Base-by-base conservation (phyloP, 805 yeast genomes). In the Deakozyma indianensis region DNA sequence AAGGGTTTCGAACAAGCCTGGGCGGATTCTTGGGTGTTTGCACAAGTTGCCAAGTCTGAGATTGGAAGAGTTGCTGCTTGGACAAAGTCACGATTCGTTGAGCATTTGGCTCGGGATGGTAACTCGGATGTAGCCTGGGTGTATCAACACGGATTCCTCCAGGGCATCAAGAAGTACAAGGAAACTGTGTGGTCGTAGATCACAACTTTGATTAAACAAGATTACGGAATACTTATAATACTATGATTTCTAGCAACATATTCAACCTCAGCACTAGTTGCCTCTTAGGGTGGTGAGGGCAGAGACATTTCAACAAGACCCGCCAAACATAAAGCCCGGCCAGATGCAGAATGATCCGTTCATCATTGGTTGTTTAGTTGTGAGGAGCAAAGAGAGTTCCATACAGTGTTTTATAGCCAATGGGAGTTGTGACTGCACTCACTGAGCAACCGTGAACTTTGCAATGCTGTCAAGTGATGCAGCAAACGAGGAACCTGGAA, bases 71-170 rank as follows among this genome's bases (percentile, higher is more conserved):
- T 70, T 22, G 69, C 70, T 42, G 80, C 87, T 0, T 82, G 90
- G 92, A 76, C 69, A 49, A 51, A 55, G 9, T 73, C 81, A 18
- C 71, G 96, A 50, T 62, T 72, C 25, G 57, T 56, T 2, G 83
- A 85, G 54, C 94, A 88, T 59, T 55, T 75, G 21, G 52, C 61
- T 9, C 49, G 47, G 35, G 71, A 74, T 50, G 92, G 92, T 4
- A 54, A 64, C 4, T 71, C 80, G 53, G 66, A 66, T 14, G 73
- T 69, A 56, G 46, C 77, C 45, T 90, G 96, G 95, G 95, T 83
- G 61, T 90, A 85, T 82, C 86, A 81, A 23, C 94, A 82, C 53
- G 96, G 95, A 0, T 87, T 75, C 56, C 75, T 74, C 43, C 71
- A 73, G 42, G 96, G 86, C 0, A 52, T 75, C 27, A 60, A 62